Evolutionary conservation across 768 basidiomycete species (phyloP), one percentile per base, ranked within the genome.

Genomic region (Gloeophyllum trabeum): DNA sequence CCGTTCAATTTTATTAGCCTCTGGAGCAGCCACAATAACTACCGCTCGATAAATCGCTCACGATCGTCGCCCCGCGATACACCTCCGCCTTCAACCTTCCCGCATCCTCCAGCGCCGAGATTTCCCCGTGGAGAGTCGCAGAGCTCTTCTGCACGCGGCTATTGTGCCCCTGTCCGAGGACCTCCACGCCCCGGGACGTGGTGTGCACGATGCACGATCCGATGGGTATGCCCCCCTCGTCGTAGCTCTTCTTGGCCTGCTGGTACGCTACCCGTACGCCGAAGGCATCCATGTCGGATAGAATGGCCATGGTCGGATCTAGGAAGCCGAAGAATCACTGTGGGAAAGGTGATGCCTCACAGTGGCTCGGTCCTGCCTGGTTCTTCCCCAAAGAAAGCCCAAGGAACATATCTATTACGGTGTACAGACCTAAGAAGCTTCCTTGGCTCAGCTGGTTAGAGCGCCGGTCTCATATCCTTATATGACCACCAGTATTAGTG

Each of bases 181-280:
- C 52, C 1, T 30, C 16, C 10, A 7, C 28, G 28, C 10, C 7
- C 20, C 20, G 7, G 13, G 10, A 19, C 12, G 20, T 32, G 28
- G 10, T 32, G 35, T 45, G 35, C 35, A 72, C 50, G 30, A 79
- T 58, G 1, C 65, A 69, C 3, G 72, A 70, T 7, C 79, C 78
- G 47, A 81, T 81, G 7, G 79, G 76, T n/a, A 80, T 63, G 0
- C 79, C 78, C 1, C 76, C 74, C 45, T 79, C 69, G 0, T 44
- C 50, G 30, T 64, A 64, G 42, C 75, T 67, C 40, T 65, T 64
- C 24, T 53, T 53, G 0, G 74, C 79, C 47, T 79, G 65, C 3
- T 46, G 52, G 38, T 62, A 46, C 3, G 65, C 65, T 4, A 52
- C 54, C 20, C 54, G 45, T 21, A 64, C 47, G 25, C 62, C 63